These are phyloP conservation scores for Actinomortierella ambigua DNA, from an alignment of 371 early-diverging fungal species.

Conservation along the genomic window DNA sequence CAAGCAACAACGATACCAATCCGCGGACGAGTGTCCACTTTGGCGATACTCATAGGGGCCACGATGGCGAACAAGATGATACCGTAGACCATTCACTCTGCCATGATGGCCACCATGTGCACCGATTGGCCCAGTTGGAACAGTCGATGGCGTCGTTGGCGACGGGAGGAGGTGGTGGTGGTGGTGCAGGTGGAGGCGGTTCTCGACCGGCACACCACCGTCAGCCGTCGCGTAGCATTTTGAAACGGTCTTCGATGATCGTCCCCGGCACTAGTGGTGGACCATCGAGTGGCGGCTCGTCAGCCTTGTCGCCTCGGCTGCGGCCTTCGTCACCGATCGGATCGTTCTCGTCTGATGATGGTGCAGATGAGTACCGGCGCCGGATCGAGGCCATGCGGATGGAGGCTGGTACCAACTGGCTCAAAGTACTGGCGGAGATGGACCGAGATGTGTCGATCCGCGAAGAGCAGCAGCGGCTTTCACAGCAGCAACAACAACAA, in stretches of 20 bases:
- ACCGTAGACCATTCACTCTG: conserved; percentile 28
- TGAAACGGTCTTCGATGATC: conserved; percentile 16
- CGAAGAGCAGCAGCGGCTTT: not conserved
- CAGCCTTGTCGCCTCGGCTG: conserved; percentile 2
- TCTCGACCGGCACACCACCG: conserved; percentile 13
- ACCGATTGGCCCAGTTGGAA: conserved; percentile 35
- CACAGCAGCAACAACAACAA: not conserved
- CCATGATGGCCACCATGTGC: conserved; percentile 28
- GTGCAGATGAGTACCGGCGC: conserved; percentile 52
- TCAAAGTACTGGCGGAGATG: conserved; percentile 66
- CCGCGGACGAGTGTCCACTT: not conserved
- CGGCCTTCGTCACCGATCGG: conserved; percentile 41
- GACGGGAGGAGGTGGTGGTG: conserved; percentile 12
- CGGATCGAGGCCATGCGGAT: conserved; percentile 65
- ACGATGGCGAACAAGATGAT: conserved; percentile 5
- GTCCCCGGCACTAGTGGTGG: conserved; percentile 9
- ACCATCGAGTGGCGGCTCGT: conserved; percentile 6
- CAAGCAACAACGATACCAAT: not conserved
- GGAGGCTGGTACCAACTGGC: conserved; percentile 69
- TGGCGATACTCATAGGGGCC: too few species aligned
- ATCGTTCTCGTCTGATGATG: conserved; percentile 35
- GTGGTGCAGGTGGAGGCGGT: not conserved
- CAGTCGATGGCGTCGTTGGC: conserved; percentile 18
- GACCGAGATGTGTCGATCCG: conserved; percentile 24
- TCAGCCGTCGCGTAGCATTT: conserved; percentile 21